Conservation (phyloP, 2,329 filamentous ascomycete genomes). For the Stagonosporopsis vannaccii region DNA sequence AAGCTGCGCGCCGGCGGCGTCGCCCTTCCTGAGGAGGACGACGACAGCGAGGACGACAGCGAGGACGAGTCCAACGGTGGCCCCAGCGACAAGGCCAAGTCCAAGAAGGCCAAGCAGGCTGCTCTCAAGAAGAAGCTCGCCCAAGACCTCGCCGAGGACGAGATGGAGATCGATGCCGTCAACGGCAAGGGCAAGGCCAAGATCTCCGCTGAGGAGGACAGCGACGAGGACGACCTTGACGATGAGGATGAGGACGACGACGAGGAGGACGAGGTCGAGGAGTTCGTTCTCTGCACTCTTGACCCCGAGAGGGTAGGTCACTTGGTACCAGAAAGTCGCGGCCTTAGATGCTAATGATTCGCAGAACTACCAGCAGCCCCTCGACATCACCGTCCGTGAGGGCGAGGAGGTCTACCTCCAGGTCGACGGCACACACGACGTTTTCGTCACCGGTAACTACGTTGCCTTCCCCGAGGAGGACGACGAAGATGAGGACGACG, state of each 20-base stretch:
- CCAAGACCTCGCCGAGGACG: constrained; percentile 71
- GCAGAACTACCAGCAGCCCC: constrained; percentile 93
- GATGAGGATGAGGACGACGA: constrained; percentile 42
- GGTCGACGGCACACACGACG: constrained; percentile 85
- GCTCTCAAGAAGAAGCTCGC: constrained; percentile 81
- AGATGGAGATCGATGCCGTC: constrained; percentile 73
- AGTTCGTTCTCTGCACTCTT: constrained; percentile 94
- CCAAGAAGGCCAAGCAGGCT: constrained; percentile 82
- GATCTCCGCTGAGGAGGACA: constrained; percentile 74
- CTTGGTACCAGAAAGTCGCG: constrained; percentile 32
- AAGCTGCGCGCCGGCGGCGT: constrained; percentile 43
- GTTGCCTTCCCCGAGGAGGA: constrained; percentile 72
- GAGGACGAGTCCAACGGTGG: constrained; percentile 84
- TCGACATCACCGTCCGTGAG: constrained; percentile 91
- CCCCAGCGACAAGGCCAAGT: constrained; percentile 89
- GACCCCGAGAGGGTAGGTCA: constrained; percentile 84
- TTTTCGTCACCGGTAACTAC: constrained; percentile 97
- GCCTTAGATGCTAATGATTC: constrained; percentile 36
- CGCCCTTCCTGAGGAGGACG: constrained; percentile 45
- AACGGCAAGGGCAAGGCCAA: constrained; percentile 63
- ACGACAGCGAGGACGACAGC: constrained; percentile 60
- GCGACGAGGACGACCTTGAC: constrained; percentile 57
- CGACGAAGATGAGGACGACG: constrained; percentile 67
- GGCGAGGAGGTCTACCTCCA: constrained; percentile 92
- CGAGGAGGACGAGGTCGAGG: constrained; percentile 72